Evolutionary conservation across 2,329 filamentous ascomycete species (phyloP).

Genomic region (Orbilia brochopaga): DNA sequence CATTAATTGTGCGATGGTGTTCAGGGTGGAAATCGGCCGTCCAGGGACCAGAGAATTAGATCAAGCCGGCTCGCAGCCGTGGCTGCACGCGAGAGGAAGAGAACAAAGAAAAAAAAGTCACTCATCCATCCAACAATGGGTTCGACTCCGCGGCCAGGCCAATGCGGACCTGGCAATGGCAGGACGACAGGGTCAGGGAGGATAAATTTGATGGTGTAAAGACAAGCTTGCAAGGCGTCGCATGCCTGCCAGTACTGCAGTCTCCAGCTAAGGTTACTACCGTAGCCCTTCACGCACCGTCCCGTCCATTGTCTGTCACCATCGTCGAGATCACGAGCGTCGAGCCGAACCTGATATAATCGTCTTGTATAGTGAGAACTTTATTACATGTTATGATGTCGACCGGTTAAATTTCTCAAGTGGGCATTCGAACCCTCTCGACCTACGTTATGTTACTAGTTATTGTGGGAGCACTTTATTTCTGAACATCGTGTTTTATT

Average conservation of each 20-base stretch:
- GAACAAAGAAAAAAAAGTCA: background rate
- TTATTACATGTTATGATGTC: slow-evolving; percentile 11
- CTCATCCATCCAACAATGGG: background rate
- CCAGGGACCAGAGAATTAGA: too few species aligned
- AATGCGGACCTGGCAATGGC: background rate
- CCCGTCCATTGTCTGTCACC: too few species aligned
- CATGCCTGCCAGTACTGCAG: too few species aligned
- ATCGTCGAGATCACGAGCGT: slow-evolving; percentile 7
- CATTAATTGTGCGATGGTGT: background rate
- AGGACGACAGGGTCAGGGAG: background rate
- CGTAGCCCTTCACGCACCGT: too few species aligned
- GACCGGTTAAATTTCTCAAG: slow-evolving; percentile 12
- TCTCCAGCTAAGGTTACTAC: too few species aligned
- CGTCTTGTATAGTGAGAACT: too few species aligned
- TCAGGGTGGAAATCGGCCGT: background rate
- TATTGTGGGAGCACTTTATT: too few species aligned
- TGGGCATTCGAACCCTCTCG: slow-evolving; percentile 4
- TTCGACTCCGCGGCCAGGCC: background rate
- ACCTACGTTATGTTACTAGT: too few species aligned
- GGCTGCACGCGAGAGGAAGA: background rate
- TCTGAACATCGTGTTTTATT: too few species aligned
- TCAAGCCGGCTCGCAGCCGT: background rate
- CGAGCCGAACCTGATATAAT: slow-evolving; percentile 10
- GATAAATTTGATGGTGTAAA: too few species aligned
- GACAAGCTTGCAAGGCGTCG: too few species aligned